A percentile compares a stretch with the other conserved stretches of the same genome.
phyloP scores from a whole-genome alignment of 257 asterid species.

The Euphrasia confusa region DNA sequence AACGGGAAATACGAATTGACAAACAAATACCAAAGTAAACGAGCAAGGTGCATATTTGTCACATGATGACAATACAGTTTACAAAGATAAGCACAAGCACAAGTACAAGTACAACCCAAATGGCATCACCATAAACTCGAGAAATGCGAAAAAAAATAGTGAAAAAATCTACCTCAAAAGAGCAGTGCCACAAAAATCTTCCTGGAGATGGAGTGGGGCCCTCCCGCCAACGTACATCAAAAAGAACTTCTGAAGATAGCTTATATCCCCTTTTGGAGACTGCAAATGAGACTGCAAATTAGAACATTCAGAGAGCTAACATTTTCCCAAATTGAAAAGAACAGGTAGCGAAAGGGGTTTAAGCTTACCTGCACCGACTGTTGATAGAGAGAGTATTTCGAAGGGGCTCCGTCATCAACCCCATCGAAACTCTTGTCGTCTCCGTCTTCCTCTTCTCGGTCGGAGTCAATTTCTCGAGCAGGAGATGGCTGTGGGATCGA shows the following conservation, averaged over 20 bases:
- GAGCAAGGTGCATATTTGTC: constrained; percentile 2
- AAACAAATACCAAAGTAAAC: not conserved
- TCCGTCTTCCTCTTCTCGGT: constrained; percentile 43
- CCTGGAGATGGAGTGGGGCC: constrained; percentile 90
- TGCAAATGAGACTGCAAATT: too few relatives aligned
- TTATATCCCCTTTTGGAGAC: constrained; percentile 99
- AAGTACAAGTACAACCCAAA: not conserved
- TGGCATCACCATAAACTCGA: constrained; percentile 2
- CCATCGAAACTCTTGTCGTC: constrained; percentile 23
- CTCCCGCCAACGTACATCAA: constrained; percentile 98
- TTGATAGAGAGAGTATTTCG: constrained; percentile 78
- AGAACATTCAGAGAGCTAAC: not conserved
- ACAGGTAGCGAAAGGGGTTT: constrained; percentile 7
- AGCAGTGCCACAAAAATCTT: constrained; percentile 97
- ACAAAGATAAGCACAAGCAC: constrained; percentile 8
- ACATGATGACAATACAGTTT: constrained; percentile 9
- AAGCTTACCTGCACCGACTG: constrained; percentile 82
- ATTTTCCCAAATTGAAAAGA: constrained; percentile 3
- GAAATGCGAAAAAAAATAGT: not conserved
- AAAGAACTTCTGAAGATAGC: constrained; percentile 89
- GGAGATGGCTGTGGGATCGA: constrained; percentile 23
- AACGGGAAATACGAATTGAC: constrained; percentile 1
- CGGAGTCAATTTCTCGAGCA: constrained; percentile 32
- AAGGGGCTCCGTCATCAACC: constrained; percentile 40
- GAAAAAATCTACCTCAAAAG: constrained; percentile 60